Conservation (phyloP, 2,329 filamentous ascomycete genomes). For the Metarhizium sp. region DNA sequence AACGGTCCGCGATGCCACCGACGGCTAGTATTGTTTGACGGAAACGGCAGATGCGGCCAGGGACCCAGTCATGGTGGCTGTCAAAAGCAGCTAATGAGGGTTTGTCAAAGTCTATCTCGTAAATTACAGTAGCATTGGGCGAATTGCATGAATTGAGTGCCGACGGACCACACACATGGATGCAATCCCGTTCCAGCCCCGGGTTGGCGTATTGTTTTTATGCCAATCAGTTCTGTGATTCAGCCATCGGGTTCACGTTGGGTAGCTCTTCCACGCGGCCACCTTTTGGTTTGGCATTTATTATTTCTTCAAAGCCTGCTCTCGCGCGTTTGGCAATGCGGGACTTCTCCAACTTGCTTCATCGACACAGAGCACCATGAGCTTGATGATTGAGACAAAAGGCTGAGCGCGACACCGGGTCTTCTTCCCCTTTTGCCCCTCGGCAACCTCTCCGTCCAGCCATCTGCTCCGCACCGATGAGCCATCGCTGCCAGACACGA, state of each 20-base stretch:
- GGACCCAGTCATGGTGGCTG: no score
- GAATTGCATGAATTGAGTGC: background rate
- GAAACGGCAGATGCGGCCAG: no score
- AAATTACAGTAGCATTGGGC: background rate
- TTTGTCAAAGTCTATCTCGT: no score
- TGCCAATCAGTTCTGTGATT: background rate
- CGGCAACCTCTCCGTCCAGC: background rate
- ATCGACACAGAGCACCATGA: background rate
- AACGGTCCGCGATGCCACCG: no score
- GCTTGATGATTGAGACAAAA: background rate
- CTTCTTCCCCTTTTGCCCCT: background rate
- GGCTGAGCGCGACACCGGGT: background rate
- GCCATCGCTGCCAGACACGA: background rate
- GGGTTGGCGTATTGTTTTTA: background rate
- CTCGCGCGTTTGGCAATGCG: background rate
- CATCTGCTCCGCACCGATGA: background rate
- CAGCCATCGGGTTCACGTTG: background rate
- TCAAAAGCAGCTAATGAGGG: no score
- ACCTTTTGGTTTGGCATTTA: background rate
- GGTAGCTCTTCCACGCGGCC: background rate
- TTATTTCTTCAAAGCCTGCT: background rate
- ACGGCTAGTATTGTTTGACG: no score
- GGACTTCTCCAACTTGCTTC: background rate
- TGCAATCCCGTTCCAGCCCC: background rate
- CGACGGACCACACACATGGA: background rate